A percentile compares a stretch with the other conserved stretches of the same genome.
phyloP scores from a whole-genome alignment of 169 alveolate genomes.

The Babesia bigemina region DNA sequence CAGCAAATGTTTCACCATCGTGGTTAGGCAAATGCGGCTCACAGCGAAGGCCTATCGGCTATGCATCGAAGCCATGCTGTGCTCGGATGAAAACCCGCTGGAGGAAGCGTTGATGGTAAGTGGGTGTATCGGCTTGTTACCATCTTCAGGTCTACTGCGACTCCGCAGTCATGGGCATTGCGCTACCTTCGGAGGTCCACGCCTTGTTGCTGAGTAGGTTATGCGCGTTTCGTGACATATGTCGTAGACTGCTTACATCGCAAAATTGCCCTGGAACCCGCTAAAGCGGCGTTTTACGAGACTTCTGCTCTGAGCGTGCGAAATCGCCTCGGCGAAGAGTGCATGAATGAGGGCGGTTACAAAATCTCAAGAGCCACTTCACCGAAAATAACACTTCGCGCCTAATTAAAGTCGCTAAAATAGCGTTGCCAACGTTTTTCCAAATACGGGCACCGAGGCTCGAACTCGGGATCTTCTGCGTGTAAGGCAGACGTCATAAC shows the following conservation, averaged over 20 bases:
- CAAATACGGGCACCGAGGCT: constrained; percentile 84
- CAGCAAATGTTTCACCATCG: background rate
- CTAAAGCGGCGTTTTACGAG: background rate
- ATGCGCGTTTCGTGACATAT: background rate
- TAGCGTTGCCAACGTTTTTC: background rate
- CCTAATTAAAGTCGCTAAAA: background rate
- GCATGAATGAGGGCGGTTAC: background rate
- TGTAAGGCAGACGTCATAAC: constrained; percentile 89
- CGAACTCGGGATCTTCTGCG: constrained; percentile 91
- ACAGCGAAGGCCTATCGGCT: constrained; percentile 16
- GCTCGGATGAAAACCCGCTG: constrained; percentile 28
- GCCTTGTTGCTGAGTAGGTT: constrained; percentile 22
- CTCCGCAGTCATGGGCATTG: constrained; percentile 38
- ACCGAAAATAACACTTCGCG: background rate
- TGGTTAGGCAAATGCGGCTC: constrained; percentile 24
- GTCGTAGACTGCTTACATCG: background rate
- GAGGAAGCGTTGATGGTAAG: constrained; percentile 64
- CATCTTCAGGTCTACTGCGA: constrained; percentile 47
- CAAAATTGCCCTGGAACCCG: background rate
- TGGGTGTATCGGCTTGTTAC: background rate
- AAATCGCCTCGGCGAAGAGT: background rate
- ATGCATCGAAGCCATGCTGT: constrained; percentile 44
- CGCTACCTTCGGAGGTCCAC: constrained; percentile 39
- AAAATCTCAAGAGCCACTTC: background rate
- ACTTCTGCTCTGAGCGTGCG: background rate